A percentile compares a stretch with the other conserved stretches of the same genome.
phyloP scores from a whole-genome alignment of 352 stramenopile species.

The Phytophthora pistaciae region DNA sequence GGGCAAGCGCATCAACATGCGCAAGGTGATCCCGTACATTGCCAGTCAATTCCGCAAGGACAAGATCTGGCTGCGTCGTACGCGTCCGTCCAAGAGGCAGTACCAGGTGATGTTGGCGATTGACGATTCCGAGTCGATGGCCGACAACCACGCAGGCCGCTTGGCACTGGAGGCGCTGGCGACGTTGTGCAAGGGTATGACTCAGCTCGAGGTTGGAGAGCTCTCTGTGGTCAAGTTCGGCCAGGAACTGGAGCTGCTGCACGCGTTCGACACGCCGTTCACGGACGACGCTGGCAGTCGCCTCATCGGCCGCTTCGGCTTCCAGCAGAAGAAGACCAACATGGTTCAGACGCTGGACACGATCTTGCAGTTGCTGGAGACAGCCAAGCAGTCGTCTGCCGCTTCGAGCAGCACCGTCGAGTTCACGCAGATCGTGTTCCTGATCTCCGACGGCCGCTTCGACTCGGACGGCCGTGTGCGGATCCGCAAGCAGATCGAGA shows the following conservation, averaged over 20 bases:
- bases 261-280: conserved; percentile 97
- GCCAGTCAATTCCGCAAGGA: conserved; percentile 99
- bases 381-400: conserved; percentile 65
- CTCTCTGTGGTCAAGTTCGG: conserved; percentile 96
- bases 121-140: conserved; percentile 99
- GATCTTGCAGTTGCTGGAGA: conserved; percentile 93
- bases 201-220: conserved; percentile 97
- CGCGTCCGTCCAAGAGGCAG: conserved; percentile 97
- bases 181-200: conserved; percentile 97
- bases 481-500: conserved; percentile 96
- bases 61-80: conserved; percentile 99
- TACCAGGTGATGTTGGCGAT: conserved; percentile 99
- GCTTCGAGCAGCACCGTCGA: conserved; percentile 69
- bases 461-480: conserved; percentile 96
- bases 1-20: conserved; percentile 99
- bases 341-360: conserved; percentile 96
- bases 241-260: conserved; percentile 96
- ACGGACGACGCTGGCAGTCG: conserved; percentile 96
- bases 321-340: conserved; percentile 97
- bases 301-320: conserved; percentile 96
- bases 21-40: conserved; percentile 99
- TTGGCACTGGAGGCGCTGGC: conserved; percentile 97
- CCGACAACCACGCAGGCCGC: conserved; percentile 95
- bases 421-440: conserved; percentile 98
- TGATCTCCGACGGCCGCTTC: conserved; percentile 99